Evolutionary conservation across 768 basidiomycete species (phyloP).

Genomic region (Agrocybe praecox): DNA sequence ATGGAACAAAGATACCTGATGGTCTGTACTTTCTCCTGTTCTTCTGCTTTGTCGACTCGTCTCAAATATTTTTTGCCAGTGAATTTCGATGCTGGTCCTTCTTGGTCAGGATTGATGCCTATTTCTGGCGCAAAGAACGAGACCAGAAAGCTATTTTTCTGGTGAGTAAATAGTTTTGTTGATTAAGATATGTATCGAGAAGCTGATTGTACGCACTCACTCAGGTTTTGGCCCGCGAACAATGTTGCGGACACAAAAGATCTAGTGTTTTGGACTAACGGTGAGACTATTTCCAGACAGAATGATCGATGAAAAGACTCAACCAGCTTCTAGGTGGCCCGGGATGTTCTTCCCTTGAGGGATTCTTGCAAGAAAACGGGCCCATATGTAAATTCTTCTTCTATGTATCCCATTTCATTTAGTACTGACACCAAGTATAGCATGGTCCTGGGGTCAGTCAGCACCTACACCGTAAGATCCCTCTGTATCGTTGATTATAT

Average conservation of each 20-base stretch:
- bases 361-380: conserved; percentile 68
- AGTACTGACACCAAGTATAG: conserved; percentile 16
- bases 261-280: conserved; percentile 65
- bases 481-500: background rate
- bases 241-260: conserved; percentile 61
- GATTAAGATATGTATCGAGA: too few species aligned
- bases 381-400: conserved; percentile 44
- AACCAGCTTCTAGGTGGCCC: conserved; percentile 50
- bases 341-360: conserved; percentile 70
- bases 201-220: conserved; percentile 8
- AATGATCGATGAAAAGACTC: conserved; percentile 19
- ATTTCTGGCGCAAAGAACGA: conserved; percentile 60
- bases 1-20: conserved; percentile 47
- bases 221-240: conserved; percentile 73
- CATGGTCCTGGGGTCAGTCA: conserved; percentile 55
- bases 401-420: background rate
- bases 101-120: conserved; percentile 69
- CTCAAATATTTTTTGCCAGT: conserved; percentile 34
- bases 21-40: conserved; percentile 22
- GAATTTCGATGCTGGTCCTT: conserved; percentile 68
- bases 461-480: conserved; percentile 28
- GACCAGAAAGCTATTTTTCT: conserved; percentile 60
- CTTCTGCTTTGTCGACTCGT: background rate
- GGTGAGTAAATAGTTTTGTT: conserved; percentile 20
- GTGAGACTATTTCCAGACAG: conserved; percentile 13